These are phyloP conservation scores for Sarocladium strictum DNA, from an alignment of 2,329 filamentous ascomycete species.

Conservation along the genomic window DNA sequence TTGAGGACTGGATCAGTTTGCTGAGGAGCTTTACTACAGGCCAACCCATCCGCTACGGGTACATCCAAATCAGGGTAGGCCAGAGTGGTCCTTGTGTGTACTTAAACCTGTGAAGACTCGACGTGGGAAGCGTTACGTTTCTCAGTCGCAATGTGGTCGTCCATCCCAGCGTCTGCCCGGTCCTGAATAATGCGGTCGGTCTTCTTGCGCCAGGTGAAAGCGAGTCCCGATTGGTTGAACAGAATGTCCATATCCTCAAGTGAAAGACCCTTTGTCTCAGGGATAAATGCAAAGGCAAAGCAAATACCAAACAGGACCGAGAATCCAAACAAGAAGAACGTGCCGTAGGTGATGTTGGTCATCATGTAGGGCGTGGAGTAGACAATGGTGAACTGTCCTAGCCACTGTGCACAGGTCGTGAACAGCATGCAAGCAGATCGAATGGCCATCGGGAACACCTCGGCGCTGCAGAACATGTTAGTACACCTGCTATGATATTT, in stretches of 20 bases:
- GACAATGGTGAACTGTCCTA: conserved; percentile 24
- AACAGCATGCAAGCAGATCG: conserved; percentile 22
- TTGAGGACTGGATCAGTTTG: too few species aligned
- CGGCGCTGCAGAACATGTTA: conserved; percentile 15
- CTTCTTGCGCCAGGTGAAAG: conserved; percentile 9
- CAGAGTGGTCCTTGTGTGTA: too few species aligned
- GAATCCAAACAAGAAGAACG: conserved; percentile 15
- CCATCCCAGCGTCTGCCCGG: not conserved
- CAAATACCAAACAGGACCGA: conserved; percentile 13
- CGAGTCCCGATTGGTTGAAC: conserved; percentile 13
- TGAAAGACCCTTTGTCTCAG: conserved; percentile 19
- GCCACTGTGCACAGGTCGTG: conserved; percentile 23
- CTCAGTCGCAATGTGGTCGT: not conserved
- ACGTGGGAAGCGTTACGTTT: not conserved
- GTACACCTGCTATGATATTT: not conserved
- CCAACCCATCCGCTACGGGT: too few species aligned
- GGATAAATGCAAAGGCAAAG: conserved; percentile 15
- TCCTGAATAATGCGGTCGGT: conserved; percentile 11
- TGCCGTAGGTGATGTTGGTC: conserved; percentile 13
- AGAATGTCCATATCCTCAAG: conserved; percentile 23
- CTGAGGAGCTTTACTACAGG: too few species aligned
- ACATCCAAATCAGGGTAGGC: too few species aligned
- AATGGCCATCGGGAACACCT: conserved; percentile 22
- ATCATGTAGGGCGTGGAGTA: conserved; percentile 25
- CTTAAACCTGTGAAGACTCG: not conserved